A percentile compares a stretch with the other conserved stretches of the same genome.
Conservation (phyloP, 768 basidiomycete species). For the Mycena indigotica region DNA sequence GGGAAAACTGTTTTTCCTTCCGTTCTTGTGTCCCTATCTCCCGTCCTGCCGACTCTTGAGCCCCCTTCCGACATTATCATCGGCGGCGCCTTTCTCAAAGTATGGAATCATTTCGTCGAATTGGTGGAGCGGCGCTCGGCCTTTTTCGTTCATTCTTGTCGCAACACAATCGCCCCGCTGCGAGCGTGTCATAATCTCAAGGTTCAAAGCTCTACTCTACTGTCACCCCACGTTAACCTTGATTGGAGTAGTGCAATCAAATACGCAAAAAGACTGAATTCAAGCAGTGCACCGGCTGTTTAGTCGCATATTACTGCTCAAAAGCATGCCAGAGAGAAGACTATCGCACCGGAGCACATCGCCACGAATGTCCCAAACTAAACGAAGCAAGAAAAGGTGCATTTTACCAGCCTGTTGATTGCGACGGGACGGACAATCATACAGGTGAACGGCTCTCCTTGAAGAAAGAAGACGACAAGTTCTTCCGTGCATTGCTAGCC, state of each 20-base stretch:
- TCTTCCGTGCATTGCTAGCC: too few relatives aligned
- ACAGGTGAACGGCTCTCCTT: too few relatives aligned
- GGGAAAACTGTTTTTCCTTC: background rate
- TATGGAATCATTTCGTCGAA: background rate
- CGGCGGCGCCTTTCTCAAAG: too few relatives aligned
- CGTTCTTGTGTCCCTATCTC: background rate
- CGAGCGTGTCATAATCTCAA: background rate
- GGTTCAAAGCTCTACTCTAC: background rate
- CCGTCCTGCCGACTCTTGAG: background rate
- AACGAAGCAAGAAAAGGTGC: too few relatives aligned
- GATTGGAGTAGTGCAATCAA: background rate
- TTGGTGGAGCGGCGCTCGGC: background rate
- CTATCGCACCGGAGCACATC: background rate
- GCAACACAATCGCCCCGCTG: background rate
- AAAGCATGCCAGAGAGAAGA: background rate
- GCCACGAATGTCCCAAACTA: too few relatives aligned
- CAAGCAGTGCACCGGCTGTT: background rate
- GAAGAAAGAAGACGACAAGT: too few relatives aligned
- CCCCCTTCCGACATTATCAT: too few relatives aligned
- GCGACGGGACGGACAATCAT: too few relatives aligned
- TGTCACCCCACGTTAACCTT: background rate
- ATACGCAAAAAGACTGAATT: background rate
- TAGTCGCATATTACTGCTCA: background rate
- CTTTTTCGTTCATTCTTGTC: background rate
- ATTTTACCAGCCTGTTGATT: too few relatives aligned